Base-by-base conservation (phyloP, 164 flowering plant species). In the Stephania cephalantha region DNA sequence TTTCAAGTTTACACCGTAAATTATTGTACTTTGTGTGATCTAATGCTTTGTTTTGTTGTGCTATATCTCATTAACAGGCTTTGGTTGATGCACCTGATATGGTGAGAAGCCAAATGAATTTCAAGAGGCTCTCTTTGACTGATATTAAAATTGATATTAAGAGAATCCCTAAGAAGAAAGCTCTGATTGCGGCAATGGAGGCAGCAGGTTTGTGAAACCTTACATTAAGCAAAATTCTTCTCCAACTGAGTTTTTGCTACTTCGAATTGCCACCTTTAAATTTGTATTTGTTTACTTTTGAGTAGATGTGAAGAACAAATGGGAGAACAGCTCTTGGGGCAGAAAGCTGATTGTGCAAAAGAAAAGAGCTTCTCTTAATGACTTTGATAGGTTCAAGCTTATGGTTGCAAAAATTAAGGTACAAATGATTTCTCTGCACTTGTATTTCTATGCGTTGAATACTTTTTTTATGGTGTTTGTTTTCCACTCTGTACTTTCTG, bases 301-400 rank as follows among this genome's bases (percentile, higher is more conserved):
- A 35, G 63, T 75, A 82, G 86, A 84, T 79, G 86, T 84, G n/a
- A 82, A 82, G 74, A 83, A 74, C 77, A 84, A 81, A 58, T 84
- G 85, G 86, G 86, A 84, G 61, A 82, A 73, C 22, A 84, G 86
- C 77, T 90, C 95, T 0, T 92, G 97, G 97, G 97, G 97, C 15
- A 92, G 93, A 79, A 92, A 90, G 85, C 81, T 92, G 79, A 90
- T 90, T 76, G 97, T 92, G 22, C 89, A 87, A 85, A 87, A 90
- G 88, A 88, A 82, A 70, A 90, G 97, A 52, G 97, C 94, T 31
- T 55, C 88, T 9, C 86, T 90, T 22, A 92, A 84, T 74, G 97
- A 91, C 58, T 91, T 91, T 71, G 97, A 91, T 76, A 83, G 97
- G 77, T 91, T 91, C 85, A 92, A 92, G 81, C 73, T 92, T 50